These are phyloP conservation scores for Calonectria henricotiae DNA, from an alignment of 2,329 filamentous ascomycete genomes.

Conservation along the genomic window DNA sequence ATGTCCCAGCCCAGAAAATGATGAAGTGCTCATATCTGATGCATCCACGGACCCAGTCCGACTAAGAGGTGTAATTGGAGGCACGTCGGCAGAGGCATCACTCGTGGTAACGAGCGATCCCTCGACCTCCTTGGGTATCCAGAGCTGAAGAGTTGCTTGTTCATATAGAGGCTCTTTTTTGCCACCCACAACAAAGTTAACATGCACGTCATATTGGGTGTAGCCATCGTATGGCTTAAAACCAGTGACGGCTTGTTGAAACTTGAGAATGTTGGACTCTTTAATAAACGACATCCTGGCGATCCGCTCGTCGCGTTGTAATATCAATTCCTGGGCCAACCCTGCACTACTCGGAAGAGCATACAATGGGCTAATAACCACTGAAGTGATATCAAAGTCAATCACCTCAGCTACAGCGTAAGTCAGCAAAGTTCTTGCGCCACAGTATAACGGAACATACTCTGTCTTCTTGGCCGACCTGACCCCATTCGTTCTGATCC, in stretches of 20 bases:
- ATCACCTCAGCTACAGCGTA: slow-evolving; percentile 46
- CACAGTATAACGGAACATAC: slow-evolving; percentile 33
- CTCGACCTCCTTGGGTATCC: slow-evolving; percentile 53
- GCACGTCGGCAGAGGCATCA: slow-evolving; percentile 43
- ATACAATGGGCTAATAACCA: slow-evolving; percentile 53
- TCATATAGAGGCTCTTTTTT: slow-evolving; percentile 49
- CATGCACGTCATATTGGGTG: slow-evolving; percentile 51
- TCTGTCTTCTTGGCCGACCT: slow-evolving; percentile 46
- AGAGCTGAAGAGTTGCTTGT: slow-evolving; percentile 55
- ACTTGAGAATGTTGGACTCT: slow-evolving; percentile 52
- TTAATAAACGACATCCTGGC: slow-evolving; percentile 52
- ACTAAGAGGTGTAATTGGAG: slow-evolving; percentile 26
- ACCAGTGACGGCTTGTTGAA: slow-evolving; percentile 57
- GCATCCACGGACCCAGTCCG: slow-evolving; percentile 45
- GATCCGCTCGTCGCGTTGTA: slow-evolving; percentile 54
- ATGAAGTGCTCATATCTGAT: slow-evolving; percentile 12
- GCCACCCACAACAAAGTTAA: slow-evolving; percentile 54
- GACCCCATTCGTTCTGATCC: slow-evolving; percentile 45
- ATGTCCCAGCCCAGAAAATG: slow-evolving; percentile 18
- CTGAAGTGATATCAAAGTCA: slow-evolving; percentile 55
- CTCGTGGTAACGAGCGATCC: slow-evolving; percentile 53
- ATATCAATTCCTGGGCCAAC: slow-evolving; percentile 51
- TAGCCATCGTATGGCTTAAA: slow-evolving; percentile 54
- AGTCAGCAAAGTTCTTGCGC: slow-evolving; percentile 34
- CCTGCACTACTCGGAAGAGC: slow-evolving; percentile 48